Evolutionary conservation across 148 eudicot genomes (phyloP).

Genomic region (Cornus florida): DNA sequence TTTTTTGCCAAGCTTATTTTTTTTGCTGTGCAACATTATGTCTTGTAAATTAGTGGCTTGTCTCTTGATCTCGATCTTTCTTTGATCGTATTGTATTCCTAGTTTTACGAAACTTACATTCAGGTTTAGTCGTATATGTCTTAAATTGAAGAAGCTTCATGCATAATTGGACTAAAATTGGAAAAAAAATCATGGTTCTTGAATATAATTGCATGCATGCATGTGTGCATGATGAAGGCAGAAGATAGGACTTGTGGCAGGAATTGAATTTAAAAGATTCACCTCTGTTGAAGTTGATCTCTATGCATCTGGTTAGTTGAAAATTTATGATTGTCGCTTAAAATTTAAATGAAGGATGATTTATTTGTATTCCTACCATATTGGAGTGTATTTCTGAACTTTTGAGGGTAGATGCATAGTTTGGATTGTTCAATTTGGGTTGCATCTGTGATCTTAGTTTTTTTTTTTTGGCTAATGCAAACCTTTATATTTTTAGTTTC

Average conservation of each 20-base stretch:
- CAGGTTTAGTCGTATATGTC: neutral
- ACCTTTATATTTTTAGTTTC: constrained; percentile 47
- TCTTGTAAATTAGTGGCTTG: too few species aligned
- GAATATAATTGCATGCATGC: neutral
- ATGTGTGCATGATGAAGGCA: neutral
- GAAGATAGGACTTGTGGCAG: neutral
- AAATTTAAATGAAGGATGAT: neutral
- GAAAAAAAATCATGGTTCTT: neutral
- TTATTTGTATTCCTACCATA: neutral
- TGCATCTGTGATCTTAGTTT: neutral
- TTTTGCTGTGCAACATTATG: too few species aligned
- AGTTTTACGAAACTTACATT: too few species aligned
- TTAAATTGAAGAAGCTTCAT: neutral
- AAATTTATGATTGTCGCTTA: too few species aligned
- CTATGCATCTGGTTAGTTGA: neutral
- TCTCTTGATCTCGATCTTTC: too few species aligned
- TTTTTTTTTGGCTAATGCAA: constrained; percentile 9
- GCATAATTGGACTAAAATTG: neutral
- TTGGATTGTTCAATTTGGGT: neutral
- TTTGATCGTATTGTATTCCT: too few species aligned
- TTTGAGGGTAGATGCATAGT: neutral
- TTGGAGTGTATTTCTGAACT: neutral
- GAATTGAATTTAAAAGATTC: neutral
- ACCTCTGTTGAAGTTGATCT: neutral
- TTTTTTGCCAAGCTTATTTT: too few species aligned